Evolutionary conservation across 2,329 filamentous ascomycete species (phyloP).

Genomic region (Fusarium longipes): DNA sequence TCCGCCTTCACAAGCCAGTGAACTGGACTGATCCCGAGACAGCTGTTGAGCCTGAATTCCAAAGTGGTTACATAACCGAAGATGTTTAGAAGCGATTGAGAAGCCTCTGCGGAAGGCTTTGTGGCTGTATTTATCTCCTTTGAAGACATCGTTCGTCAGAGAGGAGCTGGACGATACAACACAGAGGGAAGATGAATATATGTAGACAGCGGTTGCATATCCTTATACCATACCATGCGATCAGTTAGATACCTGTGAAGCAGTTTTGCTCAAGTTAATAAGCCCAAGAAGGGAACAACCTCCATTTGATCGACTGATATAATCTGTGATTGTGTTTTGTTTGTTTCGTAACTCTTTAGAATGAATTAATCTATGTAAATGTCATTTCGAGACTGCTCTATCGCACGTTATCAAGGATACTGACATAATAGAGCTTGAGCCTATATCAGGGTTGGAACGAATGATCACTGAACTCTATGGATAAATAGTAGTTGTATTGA

Average conservation of each 20-base stretch:
- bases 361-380: not conserved
- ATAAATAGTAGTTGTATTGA: too few species aligned
- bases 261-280: conserved; percentile 2
- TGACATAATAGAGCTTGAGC: not conserved
- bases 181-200: conserved; percentile 18
- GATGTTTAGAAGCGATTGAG: conserved; percentile 30
- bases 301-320: not conserved
- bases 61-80: conserved; percentile 39
- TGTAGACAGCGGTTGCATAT: conserved; percentile 14
- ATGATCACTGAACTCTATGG: too few species aligned
- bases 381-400: not conserved
- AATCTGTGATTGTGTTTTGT: not conserved
- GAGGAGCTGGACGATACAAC: not conserved
- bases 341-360: not conserved
- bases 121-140: not conserved
- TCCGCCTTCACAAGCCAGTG: conserved; percentile 74
- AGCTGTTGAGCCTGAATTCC: conserved; percentile 51
- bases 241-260: conserved; percentile 5
- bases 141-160: conserved; percentile 7
- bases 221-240: conserved; percentile 19
- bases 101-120: not conserved
- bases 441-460: not conserved
- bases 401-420: too few species aligned
- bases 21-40: conserved; percentile 54
- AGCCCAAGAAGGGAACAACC: not conserved